Conservation (phyloP, 495 filamentous ascomycete species). For the Oleoguttula mirabilis region DNA sequence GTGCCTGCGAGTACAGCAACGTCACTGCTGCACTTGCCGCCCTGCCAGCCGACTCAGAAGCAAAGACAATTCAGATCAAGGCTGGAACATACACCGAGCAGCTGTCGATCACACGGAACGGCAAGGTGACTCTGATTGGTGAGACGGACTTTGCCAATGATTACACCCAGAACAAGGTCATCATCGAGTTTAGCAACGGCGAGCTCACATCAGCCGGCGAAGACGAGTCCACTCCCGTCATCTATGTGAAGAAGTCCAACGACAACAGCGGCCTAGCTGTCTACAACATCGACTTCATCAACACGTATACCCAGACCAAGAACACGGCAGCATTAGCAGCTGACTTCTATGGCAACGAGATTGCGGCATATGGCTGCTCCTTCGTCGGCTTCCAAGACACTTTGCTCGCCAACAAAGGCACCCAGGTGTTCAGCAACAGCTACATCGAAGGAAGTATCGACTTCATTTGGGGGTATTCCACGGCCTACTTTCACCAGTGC, state of each 20-base stretch:
- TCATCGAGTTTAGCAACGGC: constrained; percentile 8
- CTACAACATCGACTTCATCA: constrained; percentile 21
- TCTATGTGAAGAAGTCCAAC: constrained; percentile 15
- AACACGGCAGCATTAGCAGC: constrained; percentile 19
- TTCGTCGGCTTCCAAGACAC: constrained; percentile 21
- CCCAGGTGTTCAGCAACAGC: constrained; percentile 13
- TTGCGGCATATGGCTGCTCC: constrained; percentile 18
- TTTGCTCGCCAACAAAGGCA: constrained; percentile 18
- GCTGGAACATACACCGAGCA: constrained; percentile 19
- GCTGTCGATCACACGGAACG: constrained; percentile 14
- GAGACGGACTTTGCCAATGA: constrained; percentile 12
- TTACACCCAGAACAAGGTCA: constrained; percentile 17
- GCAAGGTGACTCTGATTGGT: constrained; percentile 19
- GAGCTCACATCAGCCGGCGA: constrained; percentile 3
- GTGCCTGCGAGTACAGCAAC: constrained; percentile 12
- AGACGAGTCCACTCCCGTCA: constrained; percentile 16
- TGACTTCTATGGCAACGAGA: constrained; percentile 12
- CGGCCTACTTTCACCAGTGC: constrained; percentile 19
- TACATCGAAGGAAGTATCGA: constrained; percentile 17
- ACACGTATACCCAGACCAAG: constrained; percentile 15
- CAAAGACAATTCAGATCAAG: constrained; percentile 12
- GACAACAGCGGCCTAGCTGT: constrained; percentile 3
- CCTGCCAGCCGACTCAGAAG: constrained; percentile 9
- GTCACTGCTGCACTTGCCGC: constrained; percentile 14
- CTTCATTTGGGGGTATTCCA: constrained; percentile 18